Evolutionary conservation across 2,329 filamentous ascomycete genomes (phyloP).

Genomic region (Xylaria sp.): DNA sequence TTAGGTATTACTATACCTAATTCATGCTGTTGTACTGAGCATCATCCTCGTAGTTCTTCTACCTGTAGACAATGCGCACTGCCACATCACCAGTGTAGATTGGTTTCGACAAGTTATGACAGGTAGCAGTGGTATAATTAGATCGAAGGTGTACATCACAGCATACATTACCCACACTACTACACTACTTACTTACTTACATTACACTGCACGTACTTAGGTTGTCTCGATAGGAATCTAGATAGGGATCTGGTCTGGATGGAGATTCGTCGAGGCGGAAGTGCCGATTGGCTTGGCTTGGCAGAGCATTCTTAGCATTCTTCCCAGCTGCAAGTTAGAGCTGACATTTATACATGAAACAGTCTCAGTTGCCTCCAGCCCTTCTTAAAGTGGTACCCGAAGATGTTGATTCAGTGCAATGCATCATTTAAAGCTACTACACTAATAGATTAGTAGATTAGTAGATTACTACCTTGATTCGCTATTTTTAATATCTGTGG

Average conservation of each 20-base stretch:
- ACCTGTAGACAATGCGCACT: background rate
- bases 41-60: background rate
- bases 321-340: constrained; percentile 17
- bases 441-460: too few species aligned
- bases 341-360: constrained; percentile 31
- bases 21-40: too few species aligned
- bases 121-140: background rate
- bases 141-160: background rate
- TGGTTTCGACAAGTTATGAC: background rate
- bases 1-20: background rate
- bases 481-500: background rate
- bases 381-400: constrained; percentile 6
- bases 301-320: constrained; percentile 18
- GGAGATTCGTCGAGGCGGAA: constrained; percentile 15
- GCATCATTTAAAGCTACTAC: constrained; percentile 1
- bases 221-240: background rate
- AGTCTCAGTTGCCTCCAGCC: constrained; percentile 21
- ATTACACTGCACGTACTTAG: background rate
- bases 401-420: background rate
- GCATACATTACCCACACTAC: background rate
- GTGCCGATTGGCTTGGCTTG: constrained; percentile 25
- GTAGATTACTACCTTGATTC: too few species aligned
- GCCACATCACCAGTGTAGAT: constrained; percentile 23
- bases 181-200: background rate
- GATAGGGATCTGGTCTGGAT: background rate